phyloP scores from a whole-genome alignment of 345 rosid species.

The Viola odorata region DNA sequence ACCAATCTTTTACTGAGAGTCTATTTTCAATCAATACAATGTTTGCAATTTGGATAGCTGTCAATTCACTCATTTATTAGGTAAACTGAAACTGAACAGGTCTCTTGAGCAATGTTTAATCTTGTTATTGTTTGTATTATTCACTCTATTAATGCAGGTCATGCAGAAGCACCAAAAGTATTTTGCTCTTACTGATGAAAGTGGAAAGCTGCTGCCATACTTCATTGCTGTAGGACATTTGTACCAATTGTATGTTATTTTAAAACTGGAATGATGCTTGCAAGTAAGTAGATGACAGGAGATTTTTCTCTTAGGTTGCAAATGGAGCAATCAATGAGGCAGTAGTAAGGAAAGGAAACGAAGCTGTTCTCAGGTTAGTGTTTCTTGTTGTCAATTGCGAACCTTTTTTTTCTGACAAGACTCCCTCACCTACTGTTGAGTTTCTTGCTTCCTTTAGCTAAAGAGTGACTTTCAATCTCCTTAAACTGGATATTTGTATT shows the following conservation, averaged over 20 bases:
- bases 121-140: neutral
- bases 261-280: slow-evolving; percentile 10
- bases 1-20: neutral
- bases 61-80: neutral
- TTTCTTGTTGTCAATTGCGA: slow-evolving; percentile 11
- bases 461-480: no score
- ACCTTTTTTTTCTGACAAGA: neutral
- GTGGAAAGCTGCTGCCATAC: slow-evolving; percentile 68
- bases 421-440: no score
- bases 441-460: no score
- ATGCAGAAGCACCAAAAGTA: slow-evolving; percentile 1
- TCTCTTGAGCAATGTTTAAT: neutral
- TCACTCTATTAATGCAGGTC: neutral
- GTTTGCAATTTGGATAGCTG: neutral
- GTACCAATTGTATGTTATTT: slow-evolving; percentile 14
- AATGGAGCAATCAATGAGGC: slow-evolving; percentile 78
- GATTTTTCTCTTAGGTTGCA: slow-evolving; percentile 62
- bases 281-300: slow-evolving; percentile 13
- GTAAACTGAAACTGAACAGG: neutral
- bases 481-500: no score
- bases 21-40: neutral
- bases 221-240: slow-evolving; percentile 69
- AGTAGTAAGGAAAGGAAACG: slow-evolving; percentile 87
- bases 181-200: slow-evolving; percentile 6
- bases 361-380: slow-evolving; percentile 91